A percentile compares a stretch with the other conserved stretches of the same genome.
Conservation (phyloP, 148 eudicot genomes). For the Rhododendron ferrugineum region DNA sequence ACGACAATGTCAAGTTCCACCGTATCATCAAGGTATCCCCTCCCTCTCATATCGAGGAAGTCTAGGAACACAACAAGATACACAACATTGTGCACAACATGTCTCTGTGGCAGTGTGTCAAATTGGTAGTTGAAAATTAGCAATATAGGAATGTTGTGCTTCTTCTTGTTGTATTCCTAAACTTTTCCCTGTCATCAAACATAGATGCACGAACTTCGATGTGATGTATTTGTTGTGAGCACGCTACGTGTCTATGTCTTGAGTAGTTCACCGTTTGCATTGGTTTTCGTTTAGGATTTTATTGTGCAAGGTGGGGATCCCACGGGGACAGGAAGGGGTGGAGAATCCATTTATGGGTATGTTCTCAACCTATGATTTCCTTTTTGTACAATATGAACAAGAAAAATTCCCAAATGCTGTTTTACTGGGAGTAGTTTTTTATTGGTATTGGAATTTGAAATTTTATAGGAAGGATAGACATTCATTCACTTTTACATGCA, state of each 20-base stretch:
- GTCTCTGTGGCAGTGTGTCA: neutral
- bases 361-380: neutral
- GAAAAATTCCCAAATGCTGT: neutral
- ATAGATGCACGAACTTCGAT: neutral
- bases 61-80: neutral
- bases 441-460: neutral
- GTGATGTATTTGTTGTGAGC: neutral
- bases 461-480: neutral
- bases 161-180: neutral
- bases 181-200: neutral
- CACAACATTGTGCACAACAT: neutral
- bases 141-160: neutral
- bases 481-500: neutral
- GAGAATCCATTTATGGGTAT: slow-evolving; percentile 90
- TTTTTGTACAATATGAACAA: neutral
- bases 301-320: slow-evolving; percentile 99
- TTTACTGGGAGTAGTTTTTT: neutral
- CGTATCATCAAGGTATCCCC: slow-evolving; percentile 65
- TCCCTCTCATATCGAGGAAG: neutral
- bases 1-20: slow-evolving; percentile 81
- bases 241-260: neutral
- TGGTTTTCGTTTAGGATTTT: slow-evolving; percentile 51
- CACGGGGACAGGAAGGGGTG: slow-evolving; percentile 93
- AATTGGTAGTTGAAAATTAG: no score
- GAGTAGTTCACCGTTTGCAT: slow-evolving; percentile 2